Evolutionary conservation across 768 basidiomycete genomes (phyloP), one percentile per base, ranked within the genome.

Genomic region (Lenzites betulinus): DNA sequence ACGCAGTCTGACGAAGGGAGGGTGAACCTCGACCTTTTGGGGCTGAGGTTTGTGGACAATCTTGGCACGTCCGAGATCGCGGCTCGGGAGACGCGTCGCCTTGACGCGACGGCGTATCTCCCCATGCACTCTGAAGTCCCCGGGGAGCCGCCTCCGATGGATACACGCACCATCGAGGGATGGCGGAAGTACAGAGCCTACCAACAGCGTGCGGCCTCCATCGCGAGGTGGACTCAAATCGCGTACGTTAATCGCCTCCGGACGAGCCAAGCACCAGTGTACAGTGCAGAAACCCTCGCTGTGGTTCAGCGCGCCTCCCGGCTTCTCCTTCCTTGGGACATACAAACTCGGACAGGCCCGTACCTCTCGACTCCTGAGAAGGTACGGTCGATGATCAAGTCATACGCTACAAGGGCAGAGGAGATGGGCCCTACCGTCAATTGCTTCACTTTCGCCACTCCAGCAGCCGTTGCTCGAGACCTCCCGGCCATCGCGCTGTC

Each of bases 391-490:
- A 75, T 82, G 26, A 78, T 96, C 63, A 84, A 83, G 60, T 90
- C 93, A 6, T 86, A 87, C 65, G 74, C 75, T 8, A 71, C 78
- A 15, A 85, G 94, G 13, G 82, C 83, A 2, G 74, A 81, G 43
- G 79, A 82, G 0, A 77, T 88, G 74, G 75, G 78, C 1, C 71
- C 73, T 20, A 62, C 82, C 20, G 73, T 96, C 52, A 83, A 90
- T 54, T 76, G 74, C 23, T 98, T 96, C 69, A 85, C 89, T 0
- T 93, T 93, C 65, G 85, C 83, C 20, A 95, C 94, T 0, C 92
- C 95, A 0, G 67, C 85, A 1, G 92, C 82, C 0, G 87, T 95
- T 16, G 89, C 90, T 13, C 76, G 79, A 28, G 93, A 95, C 72
- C 69, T 97, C 51, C 83, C 92, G 1, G 76, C 74, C 1, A 76